Evolutionary conservation across 805 yeast genomes (phyloP).

Genomic region (Blastobotrys peoriensis): DNA sequence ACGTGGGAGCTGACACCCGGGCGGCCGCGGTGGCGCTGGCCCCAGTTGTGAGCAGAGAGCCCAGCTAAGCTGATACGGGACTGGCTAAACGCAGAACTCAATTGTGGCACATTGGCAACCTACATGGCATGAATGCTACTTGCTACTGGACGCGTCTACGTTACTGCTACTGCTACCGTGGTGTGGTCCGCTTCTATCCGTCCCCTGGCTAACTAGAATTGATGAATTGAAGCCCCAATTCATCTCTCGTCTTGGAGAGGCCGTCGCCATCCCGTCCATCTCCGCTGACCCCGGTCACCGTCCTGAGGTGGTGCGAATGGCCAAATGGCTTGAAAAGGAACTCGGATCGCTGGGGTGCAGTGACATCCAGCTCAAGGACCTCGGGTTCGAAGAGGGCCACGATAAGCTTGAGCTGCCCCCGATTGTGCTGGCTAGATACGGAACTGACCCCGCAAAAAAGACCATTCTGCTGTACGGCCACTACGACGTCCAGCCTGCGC

Average conservation of each 20-base stretch:
- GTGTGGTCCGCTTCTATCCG: no score
- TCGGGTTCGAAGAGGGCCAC: slow-evolving; percentile 78
- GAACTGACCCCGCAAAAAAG: slow-evolving; percentile 75
- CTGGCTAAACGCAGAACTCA: no score
- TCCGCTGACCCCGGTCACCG: slow-evolving; percentile 86
- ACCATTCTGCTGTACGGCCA: slow-evolving; percentile 93
- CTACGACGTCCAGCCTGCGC: slow-evolving; percentile 98
- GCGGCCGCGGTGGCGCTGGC: no score
- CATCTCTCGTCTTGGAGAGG: slow-evolving; percentile 49
- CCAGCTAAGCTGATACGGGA: no score
- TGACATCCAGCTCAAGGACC: slow-evolving; percentile 73
- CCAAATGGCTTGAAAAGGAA: slow-evolving; percentile 68
- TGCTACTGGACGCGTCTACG: no score
- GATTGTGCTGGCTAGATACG: slow-evolving; percentile 83
- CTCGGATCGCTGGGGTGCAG: slow-evolving; percentile 67
- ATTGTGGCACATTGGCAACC: no score
- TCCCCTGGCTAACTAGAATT: slow-evolving; percentile 15
- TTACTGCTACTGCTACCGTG: no score
- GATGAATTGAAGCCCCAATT: slow-evolving; percentile 58
- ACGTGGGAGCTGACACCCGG: no score
- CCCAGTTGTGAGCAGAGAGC: no score
- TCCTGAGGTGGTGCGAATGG: slow-evolving; percentile 86
- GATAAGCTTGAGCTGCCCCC: slow-evolving; percentile 79
- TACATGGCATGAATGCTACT: no score
- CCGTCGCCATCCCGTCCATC: slow-evolving; percentile 94